Percentiles rank a stretch among this genome's conserved stretches.
These are phyloP conservation scores for Malassezia pachydermatis DNA, from an alignment of 1,284 basidiomycete genomes.

Conservation along the genomic window DNA sequence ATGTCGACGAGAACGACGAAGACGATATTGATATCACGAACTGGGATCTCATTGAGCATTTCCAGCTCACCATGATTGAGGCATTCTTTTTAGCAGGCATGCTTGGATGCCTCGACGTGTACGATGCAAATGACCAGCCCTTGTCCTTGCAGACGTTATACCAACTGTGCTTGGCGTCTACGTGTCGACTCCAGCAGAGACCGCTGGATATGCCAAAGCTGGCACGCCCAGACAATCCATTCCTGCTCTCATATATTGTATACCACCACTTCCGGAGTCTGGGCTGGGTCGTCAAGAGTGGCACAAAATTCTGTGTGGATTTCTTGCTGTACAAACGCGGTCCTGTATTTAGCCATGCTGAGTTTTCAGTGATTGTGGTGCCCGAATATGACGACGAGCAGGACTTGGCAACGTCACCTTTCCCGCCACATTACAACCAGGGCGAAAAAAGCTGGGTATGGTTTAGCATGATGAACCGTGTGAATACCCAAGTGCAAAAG, in stretches of 20 bases:
- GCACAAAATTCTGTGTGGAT: slow-evolving; percentile 95
- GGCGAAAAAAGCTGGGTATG: slow-evolving; percentile 72
- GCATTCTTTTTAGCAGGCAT: slow-evolving; percentile 81
- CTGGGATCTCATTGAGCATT: slow-evolving; percentile 70
- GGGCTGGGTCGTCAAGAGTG: slow-evolving; percentile 94
- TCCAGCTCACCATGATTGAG: slow-evolving; percentile 82
- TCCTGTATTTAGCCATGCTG: slow-evolving; percentile 88
- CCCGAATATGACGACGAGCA: slow-evolving; percentile 74
- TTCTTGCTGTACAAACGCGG: slow-evolving; percentile 88
- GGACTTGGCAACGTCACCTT: slow-evolving; percentile 55
- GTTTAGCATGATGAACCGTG: slow-evolving; percentile 91
- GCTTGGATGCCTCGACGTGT: slow-evolving; percentile 69
- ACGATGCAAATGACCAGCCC: slow-evolving; percentile 9
- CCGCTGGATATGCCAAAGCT: slow-evolving; percentile 10
- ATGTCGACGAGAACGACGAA: slow-evolving; percentile 6
- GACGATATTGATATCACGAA: slow-evolving; percentile 46
- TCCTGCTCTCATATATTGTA: slow-evolving; percentile 76
- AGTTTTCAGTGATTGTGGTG: slow-evolving; percentile 81
- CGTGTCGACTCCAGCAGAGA: slow-evolving; percentile 13
- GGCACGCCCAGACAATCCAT: slow-evolving; percentile 66
- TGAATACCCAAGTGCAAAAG: slow-evolving; percentile 93
- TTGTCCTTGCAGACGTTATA: slow-evolving; percentile 24
- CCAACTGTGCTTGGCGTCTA: slow-evolving; percentile 21
- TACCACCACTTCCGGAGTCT: slow-evolving; percentile 93
- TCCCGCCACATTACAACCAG: slow-evolving; percentile 27